Conservation (phyloP, 495 filamentous ascomycete genomes). For the Daldinia concentrica region DNA sequence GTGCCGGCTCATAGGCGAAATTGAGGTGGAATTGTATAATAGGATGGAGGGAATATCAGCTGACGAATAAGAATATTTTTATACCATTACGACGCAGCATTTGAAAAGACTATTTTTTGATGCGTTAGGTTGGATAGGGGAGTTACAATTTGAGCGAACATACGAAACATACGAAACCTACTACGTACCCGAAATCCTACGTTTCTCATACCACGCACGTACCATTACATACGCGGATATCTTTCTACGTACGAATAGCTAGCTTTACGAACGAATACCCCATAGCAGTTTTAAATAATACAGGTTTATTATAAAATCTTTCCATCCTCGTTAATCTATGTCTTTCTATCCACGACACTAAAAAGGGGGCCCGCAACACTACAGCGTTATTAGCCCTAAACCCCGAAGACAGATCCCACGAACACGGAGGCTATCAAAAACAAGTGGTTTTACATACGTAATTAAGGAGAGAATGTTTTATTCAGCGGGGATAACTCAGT, state of each 20-base stretch:
- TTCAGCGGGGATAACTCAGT: slow-evolving; percentile 29
- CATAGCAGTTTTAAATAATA: neutral
- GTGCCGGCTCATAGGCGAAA: neutral
- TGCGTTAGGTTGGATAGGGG: neutral
- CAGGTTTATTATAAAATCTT: neutral
- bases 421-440: neutral
- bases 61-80: neutral
- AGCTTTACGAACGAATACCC: neutral
- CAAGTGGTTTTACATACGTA: neutral
- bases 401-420: neutral
- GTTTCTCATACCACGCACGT: neutral
- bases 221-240: neutral
- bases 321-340: neutral
- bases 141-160: neutral
- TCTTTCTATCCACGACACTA: neutral
- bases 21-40: neutral
- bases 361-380: neutral
- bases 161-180: neutral
- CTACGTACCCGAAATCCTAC: neutral
- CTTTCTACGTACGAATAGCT: neutral
- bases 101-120: neutral
- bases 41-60: neutral
- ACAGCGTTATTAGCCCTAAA: neutral
- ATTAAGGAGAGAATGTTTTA: neutral
- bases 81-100: neutral